Evolutionary conservation across 805 yeast genomes (phyloP).

Genomic region (Wickerhamomyces sydowiorum): DNA sequence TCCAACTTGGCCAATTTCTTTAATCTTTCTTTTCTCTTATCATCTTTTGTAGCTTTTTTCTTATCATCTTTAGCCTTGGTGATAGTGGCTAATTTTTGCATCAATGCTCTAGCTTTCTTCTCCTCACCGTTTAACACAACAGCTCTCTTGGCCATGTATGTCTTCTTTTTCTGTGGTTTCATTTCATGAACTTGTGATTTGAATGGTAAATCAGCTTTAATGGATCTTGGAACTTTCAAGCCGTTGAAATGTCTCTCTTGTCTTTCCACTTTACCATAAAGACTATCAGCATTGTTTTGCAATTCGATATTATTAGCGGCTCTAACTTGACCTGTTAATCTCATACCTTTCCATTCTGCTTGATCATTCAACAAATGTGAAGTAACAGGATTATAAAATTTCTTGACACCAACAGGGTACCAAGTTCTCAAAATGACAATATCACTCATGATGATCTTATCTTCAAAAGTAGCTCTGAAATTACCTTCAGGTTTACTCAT

Average conservation of each 20-base stretch:
- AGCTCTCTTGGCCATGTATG: slow-evolving; percentile 87
- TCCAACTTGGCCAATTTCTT: slow-evolving; percentile 74
- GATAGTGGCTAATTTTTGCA: slow-evolving; percentile 81
- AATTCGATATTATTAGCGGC: slow-evolving; percentile 65
- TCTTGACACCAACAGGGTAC: slow-evolving; percentile 90
- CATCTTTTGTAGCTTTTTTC: slow-evolving; percentile 66
- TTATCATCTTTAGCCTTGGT: slow-evolving; percentile 81
- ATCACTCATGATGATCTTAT: slow-evolving; percentile 86
- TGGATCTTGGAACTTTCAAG: slow-evolving; percentile 73
- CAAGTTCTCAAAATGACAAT: slow-evolving; percentile 87
- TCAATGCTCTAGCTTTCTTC: slow-evolving; percentile 83
- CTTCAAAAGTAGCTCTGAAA: slow-evolving; percentile 96
- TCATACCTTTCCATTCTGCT: slow-evolving; percentile 92
- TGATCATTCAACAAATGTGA: slow-evolving; percentile 76
- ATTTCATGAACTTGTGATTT: slow-evolving; percentile 83
- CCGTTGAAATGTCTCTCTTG: slow-evolving; percentile 81
- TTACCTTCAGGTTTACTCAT: slow-evolving; percentile 91
- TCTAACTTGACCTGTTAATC: slow-evolving; percentile 89
- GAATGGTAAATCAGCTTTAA: slow-evolving; percentile 80
- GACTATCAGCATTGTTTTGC: slow-evolving; percentile 48
- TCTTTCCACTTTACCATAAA: slow-evolving; percentile 73
- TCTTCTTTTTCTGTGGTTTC: slow-evolving; percentile 80
- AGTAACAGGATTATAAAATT: slow-evolving; percentile 93
- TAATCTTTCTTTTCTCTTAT: slow-evolving; percentile 66
- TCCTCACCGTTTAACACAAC: slow-evolving; percentile 91